Evolutionary conservation across 371 early-diverging fungal genomes (phyloP), one percentile per base, ranked within the genome.

Genomic region (Fennellomyces sp.): DNA sequence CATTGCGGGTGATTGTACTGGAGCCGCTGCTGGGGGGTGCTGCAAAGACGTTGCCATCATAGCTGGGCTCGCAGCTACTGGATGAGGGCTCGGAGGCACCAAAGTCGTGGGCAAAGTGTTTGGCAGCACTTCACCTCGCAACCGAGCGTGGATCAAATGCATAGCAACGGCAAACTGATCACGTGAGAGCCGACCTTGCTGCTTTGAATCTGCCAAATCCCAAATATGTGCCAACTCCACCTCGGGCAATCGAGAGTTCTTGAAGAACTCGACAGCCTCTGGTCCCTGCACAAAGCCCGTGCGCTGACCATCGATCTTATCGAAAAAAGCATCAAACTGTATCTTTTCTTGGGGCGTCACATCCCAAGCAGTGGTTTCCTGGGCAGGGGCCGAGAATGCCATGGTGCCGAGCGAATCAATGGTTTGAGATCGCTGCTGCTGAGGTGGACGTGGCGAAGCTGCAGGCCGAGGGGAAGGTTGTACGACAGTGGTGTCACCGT

Each of bases 91-190:
- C 28, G 78, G 75, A n/a, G 80, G 72, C 1, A 81, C 26, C 27
- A 87, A 60, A 0, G 76, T 69, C 3, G 68, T 12, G 12, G 97
- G 96, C 27, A 97, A 68, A 1, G 65, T 59, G 0, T 63, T 58
- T 10, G 97, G 96, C 19, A 97, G 65, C 15, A 78, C 81, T 17
- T 81, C 76, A 8, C 96, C 96, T 21, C 73, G 76, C 11, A 93
- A 70, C 27, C 90, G 87, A n/a, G 84, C 75, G 66, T 91, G 88
- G 47, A 96, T 89, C 21, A 96, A 69, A 73, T 95, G 91, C 95
- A 97, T 95, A 3, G 96, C 96, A n/a, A 95, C 89, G 7, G 94
- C 91, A 72, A 96, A 97, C 70, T 96, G 95, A 64, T 94, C 90
- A n/a, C 85, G 60, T 61, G 90, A 90, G 48, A 97, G 84, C 39